Conservation (phyloP, 2,329 filamentous ascomycete species). For the Exophiala sp. region DNA sequence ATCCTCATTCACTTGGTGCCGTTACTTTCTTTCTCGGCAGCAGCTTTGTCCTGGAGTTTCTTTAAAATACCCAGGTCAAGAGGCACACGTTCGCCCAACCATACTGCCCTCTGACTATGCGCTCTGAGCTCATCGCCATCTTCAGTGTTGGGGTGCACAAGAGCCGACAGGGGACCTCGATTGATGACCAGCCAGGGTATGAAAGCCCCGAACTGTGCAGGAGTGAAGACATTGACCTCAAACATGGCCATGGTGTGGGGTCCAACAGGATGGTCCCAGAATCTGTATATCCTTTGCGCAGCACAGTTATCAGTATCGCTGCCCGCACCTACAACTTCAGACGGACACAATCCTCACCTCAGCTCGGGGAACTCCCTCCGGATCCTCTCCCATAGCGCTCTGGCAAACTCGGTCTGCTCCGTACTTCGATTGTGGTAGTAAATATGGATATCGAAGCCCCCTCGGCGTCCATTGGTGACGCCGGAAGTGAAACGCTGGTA, state of each 20-base stretch:
- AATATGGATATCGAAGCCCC: constrained; percentile 78
- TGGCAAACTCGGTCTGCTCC: constrained; percentile 61
- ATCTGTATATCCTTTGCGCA: constrained; percentile 57
- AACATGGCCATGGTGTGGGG: constrained; percentile 86
- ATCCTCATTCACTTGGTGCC: neutral
- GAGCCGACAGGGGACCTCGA: constrained; percentile 68
- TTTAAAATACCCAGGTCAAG: constrained; percentile 40
- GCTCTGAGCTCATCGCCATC: constrained; percentile 49
- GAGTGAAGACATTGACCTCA: constrained; percentile 82
- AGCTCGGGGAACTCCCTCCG: constrained; percentile 63
- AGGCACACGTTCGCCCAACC: constrained; percentile 43
- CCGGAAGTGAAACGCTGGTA: constrained; percentile 65
- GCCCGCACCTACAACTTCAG: neutral
- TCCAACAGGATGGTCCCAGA: constrained; percentile 72
- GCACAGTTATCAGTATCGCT: neutral
- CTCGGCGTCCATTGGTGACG: constrained; percentile 52
- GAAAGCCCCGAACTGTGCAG: constrained; percentile 83
- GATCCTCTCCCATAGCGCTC: constrained; percentile 69
- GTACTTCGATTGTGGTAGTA: constrained; percentile 65
- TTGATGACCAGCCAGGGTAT: constrained; percentile 78
- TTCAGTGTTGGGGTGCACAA: constrained; percentile 75
- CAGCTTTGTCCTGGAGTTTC: constrained; percentile 7
- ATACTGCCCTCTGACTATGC: constrained; percentile 43
- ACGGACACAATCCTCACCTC: constrained; percentile 3
- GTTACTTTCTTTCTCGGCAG: neutral